Evolutionary conservation across 805 yeast species (phyloP).

Genomic region (Zygosaccharomyces pseudorouxii): DNA sequence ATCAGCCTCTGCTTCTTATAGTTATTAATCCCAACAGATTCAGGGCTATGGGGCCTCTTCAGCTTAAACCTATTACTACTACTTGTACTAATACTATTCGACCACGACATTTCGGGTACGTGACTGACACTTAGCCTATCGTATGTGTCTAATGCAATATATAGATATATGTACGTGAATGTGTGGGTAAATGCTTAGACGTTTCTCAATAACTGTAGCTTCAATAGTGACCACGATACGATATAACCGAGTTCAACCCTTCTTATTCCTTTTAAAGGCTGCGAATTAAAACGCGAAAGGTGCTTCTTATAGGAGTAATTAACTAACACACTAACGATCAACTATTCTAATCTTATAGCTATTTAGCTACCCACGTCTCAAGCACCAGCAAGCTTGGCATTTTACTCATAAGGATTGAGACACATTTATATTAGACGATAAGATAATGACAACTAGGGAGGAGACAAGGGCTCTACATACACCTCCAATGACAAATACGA

Average conservation of each 20-base stretch:
- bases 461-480: constrained; percentile 23
- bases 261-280: no score
- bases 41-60: constrained; percentile 31
- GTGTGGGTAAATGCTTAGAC: no score
- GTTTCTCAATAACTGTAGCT: no score
- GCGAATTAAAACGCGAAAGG: no score
- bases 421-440: no score
- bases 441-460: constrained; percentile 7
- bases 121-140: background rate
- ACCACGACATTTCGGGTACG: background rate
- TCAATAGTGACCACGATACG: no score
- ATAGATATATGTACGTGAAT: background rate
- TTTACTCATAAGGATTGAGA: background rate
- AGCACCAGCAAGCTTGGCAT: background rate
- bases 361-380: no score
- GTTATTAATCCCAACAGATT: constrained; percentile 25
- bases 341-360: no score
- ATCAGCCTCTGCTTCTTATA: constrained; percentile 34
- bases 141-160: background rate
- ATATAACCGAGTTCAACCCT: no score
- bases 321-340: no score
- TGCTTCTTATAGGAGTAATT: no score
- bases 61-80: constrained; percentile 13
- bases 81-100: background rate
- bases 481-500: constrained; percentile 31